Evolutionary conservation across 108 stramenopile species (phyloP).

Genomic region (Licmophora abbreviata): DNA sequence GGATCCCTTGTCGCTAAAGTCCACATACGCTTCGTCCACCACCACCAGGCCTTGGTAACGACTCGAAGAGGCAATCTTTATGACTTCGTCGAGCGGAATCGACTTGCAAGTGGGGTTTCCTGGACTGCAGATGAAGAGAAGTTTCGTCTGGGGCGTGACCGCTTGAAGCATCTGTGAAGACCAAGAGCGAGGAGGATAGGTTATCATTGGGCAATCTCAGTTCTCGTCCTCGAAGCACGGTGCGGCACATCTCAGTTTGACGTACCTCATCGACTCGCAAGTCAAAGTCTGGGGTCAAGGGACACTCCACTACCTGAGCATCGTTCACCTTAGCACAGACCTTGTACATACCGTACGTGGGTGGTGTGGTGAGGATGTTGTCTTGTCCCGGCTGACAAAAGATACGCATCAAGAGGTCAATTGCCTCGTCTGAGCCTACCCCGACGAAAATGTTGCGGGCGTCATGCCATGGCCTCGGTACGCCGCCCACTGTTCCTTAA

Average conservation of each 20-base stretch:
- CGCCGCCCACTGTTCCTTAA: constrained; percentile 70
- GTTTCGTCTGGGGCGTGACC: constrained; percentile 68
- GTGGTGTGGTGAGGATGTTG: constrained; percentile 84
- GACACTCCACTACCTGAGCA: constrained; percentile 63
- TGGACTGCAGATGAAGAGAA: constrained; percentile 90
- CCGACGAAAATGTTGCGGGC: constrained; percentile 91
- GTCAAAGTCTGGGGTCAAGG: constrained; percentile 75
- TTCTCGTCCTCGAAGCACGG: too few relatives aligned
- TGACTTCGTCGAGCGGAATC: constrained; percentile 67
- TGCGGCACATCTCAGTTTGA: too few relatives aligned
- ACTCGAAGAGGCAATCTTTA: constrained; percentile 39
- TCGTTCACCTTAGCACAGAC: constrained; percentile 95
- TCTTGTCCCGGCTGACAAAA: constrained; percentile 85
- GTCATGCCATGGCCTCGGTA: constrained; percentile 53
- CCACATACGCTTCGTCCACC: constrained; percentile 96
- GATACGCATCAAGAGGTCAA: constrained; percentile 92
- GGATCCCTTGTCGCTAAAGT: constrained; percentile 51
- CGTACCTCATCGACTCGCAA: constrained; percentile 57
- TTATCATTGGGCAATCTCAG: too few relatives aligned
- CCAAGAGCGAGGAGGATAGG: too few relatives aligned
- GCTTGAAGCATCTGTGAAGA: constrained; percentile 51
- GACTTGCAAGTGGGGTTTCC: constrained; percentile 92
- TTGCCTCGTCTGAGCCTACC: constrained; percentile 95
- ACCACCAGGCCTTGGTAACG: constrained; percentile 69
- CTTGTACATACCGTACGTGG: constrained; percentile 97